phyloP scores from a whole-genome alignment of 148 eudicot genomes.

The Vaccinium darrowii region DNA sequence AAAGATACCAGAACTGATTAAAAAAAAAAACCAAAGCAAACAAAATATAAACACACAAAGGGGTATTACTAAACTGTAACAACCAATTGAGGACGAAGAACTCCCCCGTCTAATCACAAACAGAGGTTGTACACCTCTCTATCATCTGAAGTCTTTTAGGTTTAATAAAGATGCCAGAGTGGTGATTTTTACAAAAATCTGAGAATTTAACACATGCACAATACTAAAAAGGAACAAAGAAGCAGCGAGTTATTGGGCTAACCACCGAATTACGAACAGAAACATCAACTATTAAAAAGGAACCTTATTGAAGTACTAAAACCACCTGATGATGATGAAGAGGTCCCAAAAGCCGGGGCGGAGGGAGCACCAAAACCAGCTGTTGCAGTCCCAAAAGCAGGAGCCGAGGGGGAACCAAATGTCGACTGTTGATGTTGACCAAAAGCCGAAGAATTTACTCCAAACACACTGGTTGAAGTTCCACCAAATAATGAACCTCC shows the following conservation, averaged over 20 bases:
- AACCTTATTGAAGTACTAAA: neutral
- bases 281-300: neutral
- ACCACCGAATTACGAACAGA: neutral
- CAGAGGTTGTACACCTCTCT: neutral
- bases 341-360: neutral
- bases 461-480: slow-evolving; percentile 24
- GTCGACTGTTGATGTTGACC: neutral
- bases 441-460: slow-evolving; percentile 17
- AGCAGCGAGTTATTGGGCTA: neutral
- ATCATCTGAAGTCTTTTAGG: neutral
- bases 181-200: neutral
- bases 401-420: slow-evolving; percentile 5
- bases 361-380: slow-evolving; percentile 5
- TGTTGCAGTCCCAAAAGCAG: slow-evolving; percentile 19
- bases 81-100: neutral
- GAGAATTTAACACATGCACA: neutral
- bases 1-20: neutral
- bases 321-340: neutral
- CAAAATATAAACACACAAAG: no score
- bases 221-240: neutral
- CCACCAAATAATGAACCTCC: slow-evolving; percentile 15
- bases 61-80: no score
- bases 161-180: neutral
- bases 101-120: neutral
- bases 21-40: no score